phyloP scores from a whole-genome alignment of 768 basidiomycete genomes.

The Trametes elegans region DNA sequence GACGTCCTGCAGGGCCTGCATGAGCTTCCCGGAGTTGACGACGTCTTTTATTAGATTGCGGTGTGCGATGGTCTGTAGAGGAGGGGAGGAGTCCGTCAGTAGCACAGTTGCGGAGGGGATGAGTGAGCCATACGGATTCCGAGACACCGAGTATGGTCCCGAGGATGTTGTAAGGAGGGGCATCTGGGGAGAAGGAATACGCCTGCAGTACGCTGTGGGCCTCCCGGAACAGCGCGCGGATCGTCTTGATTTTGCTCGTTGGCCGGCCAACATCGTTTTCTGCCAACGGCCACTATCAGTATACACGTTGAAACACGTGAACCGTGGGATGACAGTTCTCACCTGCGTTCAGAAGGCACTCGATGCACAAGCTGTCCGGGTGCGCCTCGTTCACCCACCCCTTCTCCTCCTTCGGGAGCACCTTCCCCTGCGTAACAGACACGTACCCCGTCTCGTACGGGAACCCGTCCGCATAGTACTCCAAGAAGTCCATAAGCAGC shows the following conservation, averaged over 20 bases:
- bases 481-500: conserved; percentile 62
- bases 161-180: conserved; percentile 19
- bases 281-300: too few relatives aligned
- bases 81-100: not conserved
- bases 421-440: conserved; percentile 34
- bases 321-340: conserved; percentile 12
- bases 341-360: conserved; percentile 45
- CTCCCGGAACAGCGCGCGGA: conserved; percentile 37
- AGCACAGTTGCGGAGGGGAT: not conserved
- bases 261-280: conserved; percentile 42
- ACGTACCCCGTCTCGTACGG: conserved; percentile 42
- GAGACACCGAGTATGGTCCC: conserved; percentile 26
- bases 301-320: too few relatives aligned
- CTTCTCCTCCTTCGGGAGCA: conserved; percentile 36
- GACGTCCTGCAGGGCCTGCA: conserved; percentile 11
- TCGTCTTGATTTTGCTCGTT: conserved; percentile 30
- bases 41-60: conserved; percentile 16
- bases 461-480: conserved; percentile 55
- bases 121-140: conserved; percentile 13
- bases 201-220: conserved; percentile 25
- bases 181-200: conserved; percentile 3
- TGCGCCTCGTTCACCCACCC: conserved; percentile 31
- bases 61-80: conserved; percentile 16
- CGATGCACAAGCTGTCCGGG: conserved; percentile 35
- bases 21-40: conserved; percentile 21